Conservation (phyloP, 768 basidiomycete species). For the Xanthoconium stramineum region DNA sequence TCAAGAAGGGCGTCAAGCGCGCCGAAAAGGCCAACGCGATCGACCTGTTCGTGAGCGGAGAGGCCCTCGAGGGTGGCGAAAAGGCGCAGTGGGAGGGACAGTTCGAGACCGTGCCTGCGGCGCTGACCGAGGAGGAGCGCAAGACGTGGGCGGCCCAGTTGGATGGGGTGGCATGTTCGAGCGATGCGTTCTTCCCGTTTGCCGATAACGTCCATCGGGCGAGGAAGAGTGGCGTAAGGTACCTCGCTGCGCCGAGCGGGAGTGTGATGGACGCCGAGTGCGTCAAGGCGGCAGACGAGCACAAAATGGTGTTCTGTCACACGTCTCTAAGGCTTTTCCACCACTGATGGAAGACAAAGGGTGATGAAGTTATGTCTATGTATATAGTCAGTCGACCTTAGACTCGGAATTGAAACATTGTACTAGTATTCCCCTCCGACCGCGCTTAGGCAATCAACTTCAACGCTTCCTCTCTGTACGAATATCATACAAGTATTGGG, state of each 20-base stretch:
- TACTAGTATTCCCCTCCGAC: background rate
- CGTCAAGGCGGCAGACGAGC: slow-evolving; percentile 94
- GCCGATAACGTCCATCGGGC: slow-evolving; percentile 96
- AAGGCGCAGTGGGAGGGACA: slow-evolving; percentile 86
- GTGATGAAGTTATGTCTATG: slow-evolving; percentile 1
- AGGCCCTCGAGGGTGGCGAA: slow-evolving; percentile 85
- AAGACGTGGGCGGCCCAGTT: slow-evolving; percentile 70
- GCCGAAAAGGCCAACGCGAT: slow-evolving; percentile 99
- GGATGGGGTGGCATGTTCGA: slow-evolving; percentile 87
- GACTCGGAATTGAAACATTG: background rate
- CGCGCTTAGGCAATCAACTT: background rate
- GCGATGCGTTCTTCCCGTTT: slow-evolving; percentile 99
- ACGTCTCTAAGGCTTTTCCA: slow-evolving; percentile 89
- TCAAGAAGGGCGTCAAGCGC: slow-evolving; percentile 96
- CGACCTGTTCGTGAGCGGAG: slow-evolving; percentile 91
- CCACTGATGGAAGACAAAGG: slow-evolving; percentile 42
- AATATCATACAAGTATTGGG: background rate
- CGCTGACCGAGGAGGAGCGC: slow-evolving; percentile 68
- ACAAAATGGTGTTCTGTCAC: slow-evolving; percentile 87
- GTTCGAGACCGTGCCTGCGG: slow-evolving; percentile 69
- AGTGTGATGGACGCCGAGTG: slow-evolving; percentile 98
- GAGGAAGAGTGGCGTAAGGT: slow-evolving; percentile 85
- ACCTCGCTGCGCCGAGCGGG: slow-evolving; percentile 88
- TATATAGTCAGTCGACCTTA: background rate
- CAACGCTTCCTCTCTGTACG: background rate